A percentile compares a stretch with the other conserved stretches of the same genome.
Conservation (phyloP, 345 rosid genomes). For the Microcos paniculata region DNA sequence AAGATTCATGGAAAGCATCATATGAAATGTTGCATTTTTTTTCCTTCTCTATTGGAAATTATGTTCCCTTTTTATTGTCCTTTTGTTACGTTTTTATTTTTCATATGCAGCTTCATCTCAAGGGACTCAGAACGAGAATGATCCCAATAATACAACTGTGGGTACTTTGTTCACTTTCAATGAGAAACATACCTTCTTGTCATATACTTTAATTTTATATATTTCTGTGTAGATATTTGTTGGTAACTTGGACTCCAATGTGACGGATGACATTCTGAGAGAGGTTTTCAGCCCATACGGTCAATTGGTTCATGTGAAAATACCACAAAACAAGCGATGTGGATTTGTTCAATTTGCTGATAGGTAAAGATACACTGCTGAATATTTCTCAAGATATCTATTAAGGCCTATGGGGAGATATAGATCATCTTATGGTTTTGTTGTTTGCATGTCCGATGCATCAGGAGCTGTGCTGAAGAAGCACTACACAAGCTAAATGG, state of each 20-base stretch:
- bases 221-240: conserved; percentile 66
- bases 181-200: not conserved
- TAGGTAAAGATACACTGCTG: conserved; percentile 42
- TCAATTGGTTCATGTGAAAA: conserved; percentile 77
- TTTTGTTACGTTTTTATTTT: conserved; percentile 22
- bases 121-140: conserved; percentile 59
- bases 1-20: not conserved
- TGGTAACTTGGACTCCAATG: conserved; percentile 75
- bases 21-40: not conserved
- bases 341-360: conserved; percentile 91
- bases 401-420: not conserved
- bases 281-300: conserved; percentile 79
- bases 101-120: conserved; percentile 75
- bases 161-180: conserved; percentile 32
- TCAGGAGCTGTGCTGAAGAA: conserved; percentile 87
- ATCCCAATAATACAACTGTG: conserved; percentile 93
- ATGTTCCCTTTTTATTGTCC: not conserved
- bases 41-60: not conserved
- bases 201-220: conserved; percentile 10
- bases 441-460: conserved; percentile 9
- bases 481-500: conserved; percentile 69
- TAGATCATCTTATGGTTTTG: not conserved
- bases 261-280: conserved; percentile 74
- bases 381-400: not conserved
- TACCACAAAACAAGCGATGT: conserved; percentile 77